Evolutionary conservation across 257 asterid genomes (phyloP), one percentile per base, ranked within the genome.

Genomic region (Marsdenia floribunda): DNA sequence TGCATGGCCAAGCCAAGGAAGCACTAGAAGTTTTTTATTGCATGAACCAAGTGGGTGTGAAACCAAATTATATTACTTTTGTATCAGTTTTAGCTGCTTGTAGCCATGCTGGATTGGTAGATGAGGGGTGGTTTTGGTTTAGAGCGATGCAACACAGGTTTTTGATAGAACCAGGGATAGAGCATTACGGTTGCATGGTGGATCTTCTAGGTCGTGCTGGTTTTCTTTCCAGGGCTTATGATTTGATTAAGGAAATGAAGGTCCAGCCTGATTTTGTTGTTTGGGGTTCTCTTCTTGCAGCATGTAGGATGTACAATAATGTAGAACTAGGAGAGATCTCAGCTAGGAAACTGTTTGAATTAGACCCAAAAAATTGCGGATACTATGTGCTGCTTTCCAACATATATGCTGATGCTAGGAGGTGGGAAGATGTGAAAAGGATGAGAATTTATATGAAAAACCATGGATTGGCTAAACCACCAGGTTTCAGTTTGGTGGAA

Each of bases 131-230:
- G 97, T 87, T 88, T 80, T 93, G 97, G 97, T 91, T 93, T 79
- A 84, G 83, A 37, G 77, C 91, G 49, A 93, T 94, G 99, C 89
- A 89, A 75, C 90, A 87, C 55, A 84, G 83, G 82, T 94, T 89
- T 73, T 75, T 73, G 64, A 76, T 92, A 75, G 82, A 80, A 64
- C 97, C 97, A 11, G 90, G 88, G 53, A 81, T 89, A 37, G 93
- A 95, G 83, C 99, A 95, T 86, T 95, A 92, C 64, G 92, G 97
- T 78, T 95, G 99, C 84, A 86, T 95, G 88, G 90, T 92, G 65
- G 99, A 95, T 85, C 99, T 95, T 75, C 90, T 95, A 71, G 98
- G 96, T 44, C 97, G 93, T 73, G 96, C 90, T n/a, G 99, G 96
- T 76, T 79, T 76, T 79, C 92, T 90, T n/a, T 58, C 79, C 59